Percentiles rank a stretch among this genome's conserved stretches.
Evolutionary conservation across 2,329 filamentous ascomycete genomes (phyloP).

Genomic region (Aspergillus oerlinghausenensis): DNA sequence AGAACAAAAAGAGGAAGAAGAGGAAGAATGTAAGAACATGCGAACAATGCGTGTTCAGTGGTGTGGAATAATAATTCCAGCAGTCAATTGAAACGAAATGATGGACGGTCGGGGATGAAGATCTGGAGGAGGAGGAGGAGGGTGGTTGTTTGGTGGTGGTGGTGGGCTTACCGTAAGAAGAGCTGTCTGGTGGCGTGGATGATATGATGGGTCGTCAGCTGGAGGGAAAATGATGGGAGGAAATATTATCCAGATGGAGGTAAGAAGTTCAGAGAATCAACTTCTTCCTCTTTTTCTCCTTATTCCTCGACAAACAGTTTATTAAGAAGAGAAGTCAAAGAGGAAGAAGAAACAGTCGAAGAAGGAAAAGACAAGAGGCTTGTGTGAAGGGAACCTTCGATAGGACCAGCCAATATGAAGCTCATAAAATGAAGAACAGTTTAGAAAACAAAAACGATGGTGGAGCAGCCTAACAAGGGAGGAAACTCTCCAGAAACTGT

Average conservation of each 20-base stretch:
- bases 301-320: neutral
- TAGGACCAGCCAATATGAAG: neutral
- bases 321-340: neutral
- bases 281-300: neutral
- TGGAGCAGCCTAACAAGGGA: conserved; percentile 2
- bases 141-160: neutral
- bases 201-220: conserved; percentile 9
- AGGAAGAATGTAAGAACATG: neutral
- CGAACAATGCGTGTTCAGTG: neutral
- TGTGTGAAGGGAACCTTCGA: conserved; percentile 4
- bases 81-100: conserved; percentile 3
- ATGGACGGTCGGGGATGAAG: conserved; percentile 1
- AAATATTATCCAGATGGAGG: conserved; percentile 21
- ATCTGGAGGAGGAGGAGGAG: neutral
- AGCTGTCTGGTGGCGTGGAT: conserved; percentile 16
- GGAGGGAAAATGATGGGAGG: conserved; percentile 23
- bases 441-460: neutral
- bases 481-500: neutral
- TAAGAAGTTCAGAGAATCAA: conserved; percentile 17
- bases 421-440: neutral
- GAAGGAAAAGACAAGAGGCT: conserved; percentile 23
- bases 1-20: neutral
- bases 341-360: conserved; percentile 20
- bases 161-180: conserved; percentile 5
- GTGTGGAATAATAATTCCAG: neutral